Base-by-base conservation (phyloP, 2,329 filamentous ascomycete genomes). In the Epichloe aotearoae region DNA sequence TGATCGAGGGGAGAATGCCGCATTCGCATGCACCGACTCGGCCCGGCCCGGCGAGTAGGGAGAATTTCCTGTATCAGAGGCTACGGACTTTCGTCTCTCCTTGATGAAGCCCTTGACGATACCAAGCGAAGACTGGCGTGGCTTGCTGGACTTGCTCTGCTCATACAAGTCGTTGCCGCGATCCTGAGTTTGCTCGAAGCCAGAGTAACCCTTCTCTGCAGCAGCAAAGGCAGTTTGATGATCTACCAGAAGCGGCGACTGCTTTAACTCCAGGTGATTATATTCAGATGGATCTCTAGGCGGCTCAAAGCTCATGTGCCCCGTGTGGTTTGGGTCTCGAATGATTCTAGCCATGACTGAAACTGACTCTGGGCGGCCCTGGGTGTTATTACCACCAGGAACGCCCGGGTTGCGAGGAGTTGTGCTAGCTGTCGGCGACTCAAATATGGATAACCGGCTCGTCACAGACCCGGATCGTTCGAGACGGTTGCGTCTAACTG, bases 271-370 rank as follows among this genome's bases (percentile, higher is more conserved):
- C 39, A 77, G 55, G 5, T 71, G 69, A 38, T 61, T 63, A 54
- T 69, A 74, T 17, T 79, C 76, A 2, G 62, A 64, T 17, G 62
- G 59, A 47, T 73, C 71, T 38, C 63, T 66, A 2, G 64, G 66
- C 2, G 64, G 58, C 17, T 77, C 74, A 2, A 69, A 60, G 19
- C 63, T 62, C 52, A 64, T 68, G 5, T 67, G 64, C 41, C 69
- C 67, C 19, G 63, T 64, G 36, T 76, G 70, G 19, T 62, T 64
- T 11, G 76, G 71, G 56, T 86, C 84, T 46, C 88, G 81, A 38
- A 95, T 72, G 55, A 95, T 95, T 48, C 84, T 81, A 46, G 90
- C 87, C 17, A 86, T 93, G 11, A 95, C 89, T 44, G 89, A 90
- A n/a, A 95, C 80, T 1, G 88, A 90, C 60, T 90, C 87, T 5